Evolutionary conservation across 1,284 basidiomycete genomes (phyloP), one percentile per base, ranked within the genome.

Genomic region (Pseudozyma thailandica): DNA sequence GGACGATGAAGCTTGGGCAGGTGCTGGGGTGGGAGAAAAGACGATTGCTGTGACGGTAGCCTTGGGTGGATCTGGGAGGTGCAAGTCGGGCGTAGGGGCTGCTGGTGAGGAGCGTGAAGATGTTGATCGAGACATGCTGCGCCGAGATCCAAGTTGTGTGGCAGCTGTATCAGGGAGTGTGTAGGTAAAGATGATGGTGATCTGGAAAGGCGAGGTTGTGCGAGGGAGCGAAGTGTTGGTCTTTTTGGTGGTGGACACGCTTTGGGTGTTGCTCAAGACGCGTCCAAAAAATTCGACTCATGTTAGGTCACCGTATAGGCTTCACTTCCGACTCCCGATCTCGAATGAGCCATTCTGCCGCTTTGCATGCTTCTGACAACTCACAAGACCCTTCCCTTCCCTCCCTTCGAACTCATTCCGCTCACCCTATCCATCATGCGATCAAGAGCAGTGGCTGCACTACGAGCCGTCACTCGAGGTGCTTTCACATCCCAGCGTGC

Each of bases 1-100:
- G 25, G 31, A 6, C 4, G 35, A 15, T 54, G 52, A 3, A 42
- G 41, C 42, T 13, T n/a, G 2, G 10, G 15, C 3, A 6, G 42
- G 5, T n/a, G 27, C 6, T 12, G 42, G 38, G 23, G 49, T 59
- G 16, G 64, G 69, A 9, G 63, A 57, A 49, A 77, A 78, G 1
- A 51, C 68, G 13, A 80, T 30, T 0, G 72, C 55, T 1, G 78
- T 74, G 15, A 78, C 55, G 18, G 66, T 69, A 2, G 70, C 72
- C 8, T 21, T 12, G 10, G 77, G 77, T 25, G 74, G 58, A 5
- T 47, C 44, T 7, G 68, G 48, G 12, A 68, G 37, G 13, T 26
- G n/a, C 2, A 59, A 6, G 31, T 75, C 75, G 12, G 49, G 8
- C 6, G 27, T 3, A 2, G 48, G 2, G n/a, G 59, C 28, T 39